Evolutionary conservation across 2,329 filamentous ascomycete species (phyloP).

Genomic region (Ceratocystis smalleyi): DNA sequence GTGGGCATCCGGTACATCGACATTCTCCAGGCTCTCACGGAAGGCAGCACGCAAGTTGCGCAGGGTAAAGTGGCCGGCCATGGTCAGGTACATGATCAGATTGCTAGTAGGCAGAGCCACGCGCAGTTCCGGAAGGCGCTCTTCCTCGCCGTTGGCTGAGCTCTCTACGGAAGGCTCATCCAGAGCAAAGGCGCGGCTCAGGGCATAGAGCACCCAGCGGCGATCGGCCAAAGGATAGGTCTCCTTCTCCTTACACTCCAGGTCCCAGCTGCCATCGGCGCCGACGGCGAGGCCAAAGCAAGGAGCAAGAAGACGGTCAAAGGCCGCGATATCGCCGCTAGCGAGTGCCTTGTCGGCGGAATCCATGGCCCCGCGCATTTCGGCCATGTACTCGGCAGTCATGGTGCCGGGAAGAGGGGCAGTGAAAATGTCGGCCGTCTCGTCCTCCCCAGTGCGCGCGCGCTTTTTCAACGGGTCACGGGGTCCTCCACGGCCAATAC

Average conservation of each 20-base stretch:
- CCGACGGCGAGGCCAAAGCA: slow-evolving; percentile 33
- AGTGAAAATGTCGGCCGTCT: slow-evolving; percentile 18
- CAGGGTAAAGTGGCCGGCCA: slow-evolving; percentile 44
- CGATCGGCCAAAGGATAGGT: slow-evolving; percentile 44
- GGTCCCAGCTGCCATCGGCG: slow-evolving; percentile 23
- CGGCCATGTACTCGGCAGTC: slow-evolving; percentile 33
- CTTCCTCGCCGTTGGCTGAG: slow-evolving; percentile 21
- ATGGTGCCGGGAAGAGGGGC: slow-evolving; percentile 34
- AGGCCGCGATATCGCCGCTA: slow-evolving; percentile 31
- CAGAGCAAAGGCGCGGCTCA: slow-evolving; percentile 46
- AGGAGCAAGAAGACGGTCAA: slow-evolving; percentile 35
- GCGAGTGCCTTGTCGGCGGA: slow-evolving; percentile 34
- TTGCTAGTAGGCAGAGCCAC: slow-evolving; percentile 36
- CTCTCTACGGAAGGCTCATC: slow-evolving; percentile 29
- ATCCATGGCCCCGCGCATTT: slow-evolving; percentile 31
- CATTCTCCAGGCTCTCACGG: slow-evolving; percentile 29
- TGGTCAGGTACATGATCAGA: slow-evolving; percentile 42
- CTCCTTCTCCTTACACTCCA: slow-evolving; percentile 21
- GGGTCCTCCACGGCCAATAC: slow-evolving; percentile 48
- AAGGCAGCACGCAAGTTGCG: slow-evolving; percentile 45
- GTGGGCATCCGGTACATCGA: slow-evolving; percentile 29
- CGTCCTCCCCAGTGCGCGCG: not conserved
- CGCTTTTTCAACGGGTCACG: slow-evolving; percentile 22
- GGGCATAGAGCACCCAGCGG: slow-evolving; percentile 48
- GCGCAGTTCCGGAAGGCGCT: slow-evolving; percentile 19